These are phyloP conservation scores for Kluyveromyces aestuarii DNA, from an alignment of 805 yeast genomes.

Conservation along the genomic window DNA sequence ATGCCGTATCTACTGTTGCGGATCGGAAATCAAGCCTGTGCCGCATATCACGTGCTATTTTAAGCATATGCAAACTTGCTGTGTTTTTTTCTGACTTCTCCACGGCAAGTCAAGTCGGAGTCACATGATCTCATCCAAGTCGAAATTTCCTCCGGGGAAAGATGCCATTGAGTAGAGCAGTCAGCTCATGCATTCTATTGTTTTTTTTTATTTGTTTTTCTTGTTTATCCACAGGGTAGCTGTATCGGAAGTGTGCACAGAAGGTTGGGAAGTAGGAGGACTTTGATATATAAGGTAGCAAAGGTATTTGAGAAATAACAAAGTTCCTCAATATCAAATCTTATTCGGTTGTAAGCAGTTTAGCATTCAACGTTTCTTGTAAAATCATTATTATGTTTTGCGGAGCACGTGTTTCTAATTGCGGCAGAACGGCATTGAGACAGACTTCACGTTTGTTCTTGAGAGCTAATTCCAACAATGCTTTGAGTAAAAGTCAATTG, in stretches of 20 bases:
- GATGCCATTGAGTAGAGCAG: too few relatives aligned
- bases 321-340: too few relatives aligned
- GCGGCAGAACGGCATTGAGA: constrained; percentile 6
- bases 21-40: too few relatives aligned
- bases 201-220: too few relatives aligned
- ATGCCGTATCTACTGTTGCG: too few relatives aligned
- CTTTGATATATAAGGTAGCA: neutral
- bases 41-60: too few relatives aligned
- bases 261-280: neutral
- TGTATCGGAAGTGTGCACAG: neutral
- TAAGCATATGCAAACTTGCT: too few relatives aligned
- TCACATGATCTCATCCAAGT: neutral
- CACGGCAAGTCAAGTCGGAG: neutral
- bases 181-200: too few relatives aligned
- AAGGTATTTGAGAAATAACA: too few relatives aligned
- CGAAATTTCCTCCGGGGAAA: neutral
- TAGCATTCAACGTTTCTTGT: neutral
- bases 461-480: constrained; percentile 23
- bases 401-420: neutral
- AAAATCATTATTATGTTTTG: constrained; percentile 1
- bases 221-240: neutral
- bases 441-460: constrained; percentile 14
- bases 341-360: too few relatives aligned
- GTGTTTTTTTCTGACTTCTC: neutral
- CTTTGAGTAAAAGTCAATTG: constrained; percentile 21